Base-by-base conservation (phyloP, 139 green algal species). In the Tetratostichococcus sp. region DNA sequence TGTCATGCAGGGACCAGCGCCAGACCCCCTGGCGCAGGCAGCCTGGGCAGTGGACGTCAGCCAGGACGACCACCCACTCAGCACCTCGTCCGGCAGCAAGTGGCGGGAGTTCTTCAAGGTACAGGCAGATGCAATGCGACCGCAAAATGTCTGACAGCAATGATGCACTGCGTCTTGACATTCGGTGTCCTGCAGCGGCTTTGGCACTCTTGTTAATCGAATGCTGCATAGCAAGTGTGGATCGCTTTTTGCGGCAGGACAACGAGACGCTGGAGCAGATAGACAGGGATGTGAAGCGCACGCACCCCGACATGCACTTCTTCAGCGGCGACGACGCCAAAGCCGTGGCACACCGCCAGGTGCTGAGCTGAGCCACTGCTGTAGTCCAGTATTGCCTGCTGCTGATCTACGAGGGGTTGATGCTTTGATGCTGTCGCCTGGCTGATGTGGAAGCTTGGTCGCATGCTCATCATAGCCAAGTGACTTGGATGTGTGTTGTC, bases 221-320 rank as follows among this genome's bases (percentile, higher is more conserved):
- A 21, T 6, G 11, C 39, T 50, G 39, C 39, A 6, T 21, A 50
- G 8, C 39, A 6, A 21, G 39, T 50, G 39, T 50, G 39, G 6
- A 11, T 50, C 8, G 39, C 11, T 6, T 21, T 11, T 5, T 17
- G 22, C 11, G 11, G 26, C 85, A 91, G 90, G 93, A 97, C 81
- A 86, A 79, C 30, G 92, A 95, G 82, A 79, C 91, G 35, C 79
- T 87, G 77, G 89, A 96, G 78, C 95, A 98, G 80, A 97, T 98
- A 35, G 91, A 94, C 57, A 81, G 95, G 0, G 95, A 98, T 67
- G 94, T 98, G 59, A 85, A 91, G 83, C 88, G 95, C 66, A 98
- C 95, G 14, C 95, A 98, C 77, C 95, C 95, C 1, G 91, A 97
- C 81, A 90, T 98, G 83, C 87, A 94, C 82, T 98, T 98, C 78